A percentile compares a stretch with the other conserved stretches of the same genome.
Evolutionary conservation across 1,284 basidiomycete species (phyloP).

Genomic region (Phylloporus sp.): DNA sequence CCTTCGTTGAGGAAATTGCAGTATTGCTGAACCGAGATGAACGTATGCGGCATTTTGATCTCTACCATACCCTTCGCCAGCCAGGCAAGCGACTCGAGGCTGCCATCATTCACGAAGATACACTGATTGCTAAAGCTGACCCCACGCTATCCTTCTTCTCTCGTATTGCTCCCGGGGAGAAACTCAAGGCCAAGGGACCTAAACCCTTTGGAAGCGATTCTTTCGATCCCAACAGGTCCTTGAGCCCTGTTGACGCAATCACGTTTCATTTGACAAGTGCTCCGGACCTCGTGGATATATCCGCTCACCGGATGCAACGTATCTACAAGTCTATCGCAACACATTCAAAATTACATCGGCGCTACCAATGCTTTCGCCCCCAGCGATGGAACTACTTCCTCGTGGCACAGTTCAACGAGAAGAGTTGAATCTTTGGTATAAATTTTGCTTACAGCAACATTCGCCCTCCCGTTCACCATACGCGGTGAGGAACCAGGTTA

Average conservation of each 20-base stretch:
- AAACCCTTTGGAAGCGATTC: neutral
- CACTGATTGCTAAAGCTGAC: neutral
- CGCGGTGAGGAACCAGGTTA: too few relatives aligned
- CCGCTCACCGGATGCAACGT: too few relatives aligned
- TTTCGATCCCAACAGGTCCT: neutral
- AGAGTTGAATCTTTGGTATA: too few relatives aligned
- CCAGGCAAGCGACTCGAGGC: neutral
- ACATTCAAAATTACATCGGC: too few relatives aligned
- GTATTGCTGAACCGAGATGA: conserved; percentile 1
- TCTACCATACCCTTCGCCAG: neutral
- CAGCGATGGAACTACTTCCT: too few relatives aligned
- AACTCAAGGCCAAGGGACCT: neutral
- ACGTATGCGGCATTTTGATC: neutral
- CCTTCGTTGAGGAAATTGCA: neutral
- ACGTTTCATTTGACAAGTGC: too few relatives aligned
- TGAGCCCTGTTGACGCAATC: neutral
- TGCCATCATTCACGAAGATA: neutral
- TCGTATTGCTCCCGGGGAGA: neutral
- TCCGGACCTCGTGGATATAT: too few relatives aligned
- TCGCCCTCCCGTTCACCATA: too few relatives aligned
- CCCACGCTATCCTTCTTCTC: neutral
- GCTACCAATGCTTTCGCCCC: too few relatives aligned
- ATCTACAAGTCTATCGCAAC: too few relatives aligned
- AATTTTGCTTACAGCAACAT: too few relatives aligned
- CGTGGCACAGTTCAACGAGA: too few relatives aligned